These are phyloP conservation scores for Lathyrus aphaca DNA, from an alignment of 306 rosid genomes.

Conservation along the genomic window DNA sequence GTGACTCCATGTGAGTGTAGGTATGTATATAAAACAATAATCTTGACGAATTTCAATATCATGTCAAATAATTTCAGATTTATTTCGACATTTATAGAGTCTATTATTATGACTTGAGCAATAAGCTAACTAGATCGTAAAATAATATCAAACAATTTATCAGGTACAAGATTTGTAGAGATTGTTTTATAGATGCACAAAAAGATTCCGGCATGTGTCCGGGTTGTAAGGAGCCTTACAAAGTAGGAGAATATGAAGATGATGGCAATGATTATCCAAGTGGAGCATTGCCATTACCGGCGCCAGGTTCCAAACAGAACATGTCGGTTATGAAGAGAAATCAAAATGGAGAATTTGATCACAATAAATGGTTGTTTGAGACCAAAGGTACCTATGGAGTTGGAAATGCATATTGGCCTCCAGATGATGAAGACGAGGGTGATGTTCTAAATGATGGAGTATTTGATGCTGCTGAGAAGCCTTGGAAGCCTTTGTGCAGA, in stretches of 20 bases:
- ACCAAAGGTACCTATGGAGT: slow-evolving; percentile 86
- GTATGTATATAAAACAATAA: slow-evolving; percentile 41
- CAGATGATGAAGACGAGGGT: slow-evolving; percentile 45
- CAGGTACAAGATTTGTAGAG: slow-evolving; percentile 92
- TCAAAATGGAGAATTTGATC: slow-evolving; percentile 88
- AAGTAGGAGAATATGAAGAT: slow-evolving; percentile 58
- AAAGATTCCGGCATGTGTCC: slow-evolving; percentile 74
- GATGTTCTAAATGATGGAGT: slow-evolving; percentile 49
- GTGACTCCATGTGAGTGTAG: slow-evolving; percentile 88
- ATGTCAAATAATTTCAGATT: too few relatives aligned
- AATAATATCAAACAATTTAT: slow-evolving; percentile 4
- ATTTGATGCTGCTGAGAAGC: slow-evolving; percentile 63
- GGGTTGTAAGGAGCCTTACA: slow-evolving; percentile 86
- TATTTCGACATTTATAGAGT: neutral
- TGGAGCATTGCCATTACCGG: slow-evolving; percentile 61
- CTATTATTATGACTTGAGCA: neutral
- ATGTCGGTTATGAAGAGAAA: slow-evolving; percentile 87
- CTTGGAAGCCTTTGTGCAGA: slow-evolving; percentile 78
- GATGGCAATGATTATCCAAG: slow-evolving; percentile 46
- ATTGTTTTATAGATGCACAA: slow-evolving; percentile 79
- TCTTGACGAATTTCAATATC: too few relatives aligned
- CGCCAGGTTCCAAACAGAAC: slow-evolving; percentile 63
- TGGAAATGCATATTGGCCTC: slow-evolving; percentile 82
- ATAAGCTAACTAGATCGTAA: neutral
- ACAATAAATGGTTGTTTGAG: slow-evolving; percentile 87